Conservation (phyloP, 2,329 filamentous ascomycete species). For the Alternaria postmessia region DNA sequence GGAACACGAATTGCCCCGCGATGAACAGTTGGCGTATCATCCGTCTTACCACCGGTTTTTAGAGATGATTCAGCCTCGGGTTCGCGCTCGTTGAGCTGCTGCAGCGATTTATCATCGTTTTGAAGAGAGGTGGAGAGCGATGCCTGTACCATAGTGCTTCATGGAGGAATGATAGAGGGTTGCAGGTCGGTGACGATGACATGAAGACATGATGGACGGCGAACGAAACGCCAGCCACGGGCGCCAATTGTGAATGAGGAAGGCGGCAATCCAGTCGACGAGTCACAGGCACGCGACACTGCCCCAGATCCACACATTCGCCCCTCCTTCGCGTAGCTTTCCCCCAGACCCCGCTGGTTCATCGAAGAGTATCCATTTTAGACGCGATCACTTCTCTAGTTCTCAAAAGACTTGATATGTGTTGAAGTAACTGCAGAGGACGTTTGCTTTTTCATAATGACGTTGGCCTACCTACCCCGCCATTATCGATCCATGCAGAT, state of each 20-base stretch:
- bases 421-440: not conserved
- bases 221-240: constrained; percentile 23
- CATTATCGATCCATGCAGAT: not conserved
- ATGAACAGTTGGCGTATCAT: constrained; percentile 32
- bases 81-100: constrained; percentile 16
- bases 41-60: constrained; percentile 42
- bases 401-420: not conserved
- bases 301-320: constrained; percentile 15
- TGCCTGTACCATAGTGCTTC: constrained; percentile 37
- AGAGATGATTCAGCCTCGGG: constrained; percentile 19
- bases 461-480: not conserved
- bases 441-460: not conserved
- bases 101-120: constrained; percentile 31
- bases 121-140: constrained; percentile 24
- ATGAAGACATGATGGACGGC: constrained; percentile 21
- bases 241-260: constrained; percentile 34
- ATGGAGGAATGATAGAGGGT: constrained; percentile 16
- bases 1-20: constrained; percentile 43
- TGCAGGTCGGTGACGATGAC: constrained; percentile 16
- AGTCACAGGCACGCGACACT: constrained; percentile 35
- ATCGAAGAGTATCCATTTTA: not conserved
- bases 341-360: not conserved
- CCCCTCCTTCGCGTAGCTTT: constrained; percentile 2
- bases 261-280: constrained; percentile 30
- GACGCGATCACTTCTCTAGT: not conserved